Percentiles rank a stretch among this genome's conserved stretches.
Conservation (phyloP, 257 asterid species). For the Fraxinus anomala region DNA sequence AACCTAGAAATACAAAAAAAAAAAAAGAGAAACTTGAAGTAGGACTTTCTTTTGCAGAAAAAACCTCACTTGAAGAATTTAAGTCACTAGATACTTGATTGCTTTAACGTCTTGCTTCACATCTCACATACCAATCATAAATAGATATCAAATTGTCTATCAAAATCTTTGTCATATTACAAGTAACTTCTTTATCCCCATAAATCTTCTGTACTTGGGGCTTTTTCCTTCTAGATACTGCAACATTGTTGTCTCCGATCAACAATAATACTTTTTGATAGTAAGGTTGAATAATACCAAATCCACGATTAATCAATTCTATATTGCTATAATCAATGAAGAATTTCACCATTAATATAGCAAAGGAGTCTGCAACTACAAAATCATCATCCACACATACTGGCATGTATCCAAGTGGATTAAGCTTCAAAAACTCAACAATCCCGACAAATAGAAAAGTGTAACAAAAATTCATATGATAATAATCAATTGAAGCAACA, state of each 20-base stretch:
- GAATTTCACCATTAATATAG: slow-evolving; percentile 67
- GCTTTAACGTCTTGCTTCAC: no score
- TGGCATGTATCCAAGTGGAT: slow-evolving; percentile 77
- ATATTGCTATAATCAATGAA: background rate
- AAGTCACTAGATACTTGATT: no score
- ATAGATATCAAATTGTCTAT: no score
- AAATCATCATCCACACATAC: slow-evolving; percentile 71
- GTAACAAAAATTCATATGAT: background rate
- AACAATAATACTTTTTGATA: background rate
- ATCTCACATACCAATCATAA: no score
- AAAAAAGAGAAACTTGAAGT: no score
- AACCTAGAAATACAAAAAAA: no score
- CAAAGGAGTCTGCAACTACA: slow-evolving; percentile 29
- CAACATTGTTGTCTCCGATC: slow-evolving; percentile 18
- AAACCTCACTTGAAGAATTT: no score
- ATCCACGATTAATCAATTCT: background rate
- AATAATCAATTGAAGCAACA: slow-evolving; percentile 7
- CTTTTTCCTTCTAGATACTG: slow-evolving; percentile 42
- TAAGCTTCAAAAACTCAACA: slow-evolving; percentile 79
- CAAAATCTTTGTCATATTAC: no score
- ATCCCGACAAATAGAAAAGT: slow-evolving; percentile 25
- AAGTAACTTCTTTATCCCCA: no score
- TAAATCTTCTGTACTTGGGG: no score
- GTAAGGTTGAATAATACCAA: slow-evolving; percentile 10
- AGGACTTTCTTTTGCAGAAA: no score